Base-by-base conservation (phyloP, 805 yeast species). In the Sugiyamaella smithiae region DNA sequence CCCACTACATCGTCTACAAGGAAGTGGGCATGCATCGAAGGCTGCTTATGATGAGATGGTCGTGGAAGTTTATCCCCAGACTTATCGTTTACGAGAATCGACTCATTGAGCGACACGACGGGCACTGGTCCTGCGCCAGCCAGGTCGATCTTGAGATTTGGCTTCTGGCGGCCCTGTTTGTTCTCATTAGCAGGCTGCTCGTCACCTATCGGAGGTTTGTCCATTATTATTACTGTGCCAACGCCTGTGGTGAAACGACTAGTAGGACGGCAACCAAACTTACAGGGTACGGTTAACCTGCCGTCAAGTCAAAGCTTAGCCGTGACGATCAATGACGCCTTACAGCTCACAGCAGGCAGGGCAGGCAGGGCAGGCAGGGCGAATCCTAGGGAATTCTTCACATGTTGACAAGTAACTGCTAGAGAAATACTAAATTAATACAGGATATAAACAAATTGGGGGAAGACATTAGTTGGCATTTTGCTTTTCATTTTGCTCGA, bases 1-100 rank as follows among this genome's bases (percentile, higher is more conserved):
- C 78, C 82, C n/a, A 80, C 62, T 1, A 84, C 73, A 49, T 85
- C 90, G 52, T 82, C 85, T 7, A 80, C 81, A 56, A 75, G 77
- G 62, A 86, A 86, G 66, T 85, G 95, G 0, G 93, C 89, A 66
- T 86, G 95, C 53, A 83, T 82, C 0, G 86, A 76, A 14, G 85
- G 75, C 17, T 76, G 62, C 62, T 80, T 76, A 56, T 77, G 77
- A 59, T 78, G 84, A 9, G 37, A n/a, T 2, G 43, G 32, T n/a
- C 22, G 14, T 22, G 28, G 40, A 32, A 33, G 19, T 14, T 43
- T 44, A 19, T 40, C 42, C 14, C 46, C 36, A 16, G 46, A 24
- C 37, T 25, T 42, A 25, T 35, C 46, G 29, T 31, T 43, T 23
- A 43, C 29, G 22, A 43, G 46, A 32, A 43, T 43, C 19, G 46